Percentiles rank a stretch among this genome's conserved stretches.
Conservation (phyloP, 2,329 filamentous ascomycete genomes). For the Xylariaceae sp. region DNA sequence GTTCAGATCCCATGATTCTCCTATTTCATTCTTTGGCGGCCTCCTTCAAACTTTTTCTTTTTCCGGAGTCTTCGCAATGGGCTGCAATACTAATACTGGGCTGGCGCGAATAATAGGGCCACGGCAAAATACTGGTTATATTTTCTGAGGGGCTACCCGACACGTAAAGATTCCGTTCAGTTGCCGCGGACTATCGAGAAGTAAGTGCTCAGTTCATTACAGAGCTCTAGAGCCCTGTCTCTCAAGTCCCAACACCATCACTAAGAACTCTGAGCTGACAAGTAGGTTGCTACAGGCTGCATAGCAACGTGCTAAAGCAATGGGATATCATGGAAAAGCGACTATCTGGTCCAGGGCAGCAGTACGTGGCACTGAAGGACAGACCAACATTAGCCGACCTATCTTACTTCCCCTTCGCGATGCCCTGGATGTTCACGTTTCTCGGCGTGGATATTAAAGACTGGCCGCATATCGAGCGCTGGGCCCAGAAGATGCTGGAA, state of each 20-base stretch:
- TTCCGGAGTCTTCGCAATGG: too few relatives aligned
- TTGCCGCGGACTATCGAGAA: conserved; percentile 27
- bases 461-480: conserved; percentile 40
- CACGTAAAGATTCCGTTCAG: conserved; percentile 31
- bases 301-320: conserved; percentile 35
- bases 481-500: conserved; percentile 36
- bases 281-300: conserved; percentile 28
- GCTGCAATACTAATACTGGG: background rate
- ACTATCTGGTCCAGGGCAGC: conserved; percentile 33
- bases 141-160: conserved; percentile 40
- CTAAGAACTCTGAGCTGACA: too few relatives aligned
- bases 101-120: conserved; percentile 21
- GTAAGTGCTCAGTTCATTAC: conserved; percentile 1
- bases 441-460: conserved; percentile 40
- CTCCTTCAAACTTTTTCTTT: too few relatives aligned
- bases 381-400: conserved; percentile 46
- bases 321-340: conserved; percentile 40
- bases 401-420: conserved; percentile 45
- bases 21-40: too few relatives aligned
- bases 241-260: too few relatives aligned
- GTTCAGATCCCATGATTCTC: conserved; percentile 3
- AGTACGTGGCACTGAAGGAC: conserved; percentile 43
- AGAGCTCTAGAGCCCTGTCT: too few relatives aligned
- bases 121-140: conserved; percentile 47
- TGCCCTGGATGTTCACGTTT: conserved; percentile 46